A percentile compares a stretch with the other conserved stretches of the same genome.
Conservation (phyloP, 2,329 filamentous ascomycete genomes). For the Hyphodiscus sp. region DNA sequence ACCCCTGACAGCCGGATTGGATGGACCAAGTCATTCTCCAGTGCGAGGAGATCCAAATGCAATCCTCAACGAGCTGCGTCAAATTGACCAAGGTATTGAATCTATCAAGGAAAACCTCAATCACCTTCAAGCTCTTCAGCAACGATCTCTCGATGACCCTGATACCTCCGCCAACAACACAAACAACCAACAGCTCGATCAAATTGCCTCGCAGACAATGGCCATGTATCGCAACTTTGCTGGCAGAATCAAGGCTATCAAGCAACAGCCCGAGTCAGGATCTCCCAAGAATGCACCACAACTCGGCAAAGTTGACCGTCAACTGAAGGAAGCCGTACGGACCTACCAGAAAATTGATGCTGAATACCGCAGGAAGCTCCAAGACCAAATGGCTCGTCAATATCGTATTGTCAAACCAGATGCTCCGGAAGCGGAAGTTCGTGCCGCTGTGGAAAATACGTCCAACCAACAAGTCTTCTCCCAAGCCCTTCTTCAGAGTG, state of each 20-base stretch:
- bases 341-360: constrained; percentile 76
- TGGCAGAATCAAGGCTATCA: constrained; percentile 73
- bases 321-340: constrained; percentile 74
- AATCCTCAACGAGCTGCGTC: constrained; percentile 77
- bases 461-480: constrained; percentile 71
- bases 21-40: constrained; percentile 34
- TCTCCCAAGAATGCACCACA: constrained; percentile 70
- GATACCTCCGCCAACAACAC: constrained; percentile 63
- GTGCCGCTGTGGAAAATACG: constrained; percentile 68
- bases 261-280: constrained; percentile 70
- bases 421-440: constrained; percentile 70
- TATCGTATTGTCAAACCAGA: constrained; percentile 85
- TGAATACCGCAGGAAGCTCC: constrained; percentile 70
- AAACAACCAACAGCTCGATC: constrained; percentile 63
- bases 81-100: constrained; percentile 72
- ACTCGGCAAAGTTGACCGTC: constrained; percentile 72
- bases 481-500: constrained; percentile 76
- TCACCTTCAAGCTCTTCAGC: constrained; percentile 58
- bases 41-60: constrained; percentile 58
- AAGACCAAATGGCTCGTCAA: constrained; percentile 81
- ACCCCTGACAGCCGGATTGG: constrained; percentile 40
- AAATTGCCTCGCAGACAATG: constrained; percentile 74
- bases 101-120: constrained; percentile 66
- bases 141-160: constrained; percentile 65
- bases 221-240: constrained; percentile 72